A percentile compares a stretch with the other conserved stretches of the same genome.
These are phyloP conservation scores for Talaromyces verruculosus DNA, from an alignment of 2,329 filamentous ascomycete species.

Conservation along the genomic window DNA sequence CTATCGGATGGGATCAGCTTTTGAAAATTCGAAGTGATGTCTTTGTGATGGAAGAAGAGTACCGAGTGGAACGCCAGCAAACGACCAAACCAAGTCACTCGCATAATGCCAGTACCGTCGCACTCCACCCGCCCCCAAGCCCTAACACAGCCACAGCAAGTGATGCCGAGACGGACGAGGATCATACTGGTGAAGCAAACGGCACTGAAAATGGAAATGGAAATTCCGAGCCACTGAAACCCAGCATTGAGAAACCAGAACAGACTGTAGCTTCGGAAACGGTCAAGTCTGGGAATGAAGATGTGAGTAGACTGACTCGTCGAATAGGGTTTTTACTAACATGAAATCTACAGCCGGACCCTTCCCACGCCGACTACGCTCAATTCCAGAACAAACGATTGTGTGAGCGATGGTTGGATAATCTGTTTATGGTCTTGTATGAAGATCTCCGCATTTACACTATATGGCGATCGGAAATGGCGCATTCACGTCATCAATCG, in stretches of 20 bases:
- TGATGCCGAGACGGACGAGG: conserved; percentile 29
- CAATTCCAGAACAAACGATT: conserved; percentile 96
- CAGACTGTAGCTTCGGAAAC: conserved; percentile 76
- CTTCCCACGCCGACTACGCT: conserved; percentile 72
- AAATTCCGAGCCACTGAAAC: conserved; percentile 25
- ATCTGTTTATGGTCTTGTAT: conserved; percentile 98
- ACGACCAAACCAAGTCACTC: conserved; percentile 28
- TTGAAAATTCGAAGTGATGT: conserved; percentile 93
- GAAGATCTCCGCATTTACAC: conserved; percentile 98
- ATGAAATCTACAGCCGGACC: conserved; percentile 53
- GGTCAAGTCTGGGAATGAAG: conserved; percentile 72
- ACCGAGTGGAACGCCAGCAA: conserved; percentile 69
- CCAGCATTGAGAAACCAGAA: conserved; percentile 70
- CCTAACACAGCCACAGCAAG: conserved; percentile 41
- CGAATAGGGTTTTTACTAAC: not conserved
- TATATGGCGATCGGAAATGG: conserved; percentile 98
- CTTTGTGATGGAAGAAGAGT: conserved; percentile 99
- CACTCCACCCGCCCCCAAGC: conserved; percentile 67
- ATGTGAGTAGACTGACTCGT: conserved; percentile 49
- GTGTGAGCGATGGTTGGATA: conserved; percentile 97
- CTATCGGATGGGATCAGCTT: conserved; percentile 96
- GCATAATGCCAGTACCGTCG: conserved; percentile 77
- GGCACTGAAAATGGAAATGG: conserved; percentile 37
- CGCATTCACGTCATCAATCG: conserved; percentile 88
- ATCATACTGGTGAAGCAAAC: conserved; percentile 29